These are phyloP conservation scores for Sphagnum tenellum DNA, from an alignment of 225 moss, liverwort and hornwort genomes.

Conservation along the genomic window DNA sequence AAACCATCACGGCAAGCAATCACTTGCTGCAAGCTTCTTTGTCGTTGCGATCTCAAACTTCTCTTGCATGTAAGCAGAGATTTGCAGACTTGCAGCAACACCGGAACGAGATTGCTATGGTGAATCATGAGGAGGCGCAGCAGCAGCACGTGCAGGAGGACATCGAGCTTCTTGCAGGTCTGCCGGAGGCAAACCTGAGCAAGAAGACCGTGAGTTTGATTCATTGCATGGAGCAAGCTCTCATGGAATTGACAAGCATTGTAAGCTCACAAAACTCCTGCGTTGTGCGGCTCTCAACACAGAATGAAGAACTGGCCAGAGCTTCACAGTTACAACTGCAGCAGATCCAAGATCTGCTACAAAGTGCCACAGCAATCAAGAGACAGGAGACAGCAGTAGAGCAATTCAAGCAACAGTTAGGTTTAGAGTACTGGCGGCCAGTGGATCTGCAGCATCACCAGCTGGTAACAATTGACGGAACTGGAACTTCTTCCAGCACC, in stretches of 20 bases:
- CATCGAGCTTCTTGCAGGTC: conserved; percentile 41
- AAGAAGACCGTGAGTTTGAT: conserved; percentile 65
- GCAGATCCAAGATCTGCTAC: conserved; percentile 43
- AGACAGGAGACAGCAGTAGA: too few relatives aligned
- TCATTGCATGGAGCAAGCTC: conserved; percentile 56
- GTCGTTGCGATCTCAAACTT: conserved; percentile 36
- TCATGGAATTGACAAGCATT: conserved; percentile 67
- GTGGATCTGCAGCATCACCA: too few relatives aligned
- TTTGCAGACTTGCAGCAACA: conserved; percentile 44
- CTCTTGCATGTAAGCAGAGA: background rate
- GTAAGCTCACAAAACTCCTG: conserved; percentile 80
- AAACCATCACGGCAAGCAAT: conserved; percentile 18
- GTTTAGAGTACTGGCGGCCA: too few relatives aligned
- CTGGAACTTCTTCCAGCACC: background rate
- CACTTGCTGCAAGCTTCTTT: conserved; percentile 31
- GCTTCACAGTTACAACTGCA: conserved; percentile 48
- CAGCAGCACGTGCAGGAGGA: conserved; percentile 72
- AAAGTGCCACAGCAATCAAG: too few relatives aligned
- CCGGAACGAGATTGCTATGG: conserved; percentile 84
- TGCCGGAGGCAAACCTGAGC: conserved; percentile 21
- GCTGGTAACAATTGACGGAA: too few relatives aligned
- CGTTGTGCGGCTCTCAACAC: conserved; percentile 65
- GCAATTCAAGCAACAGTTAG: too few relatives aligned
- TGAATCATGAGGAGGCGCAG: conserved; percentile 36
- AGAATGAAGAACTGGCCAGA: conserved; percentile 65